phyloP scores from a whole-genome alignment of 257 asterid species.

The Salvia miltiorrhiza region DNA sequence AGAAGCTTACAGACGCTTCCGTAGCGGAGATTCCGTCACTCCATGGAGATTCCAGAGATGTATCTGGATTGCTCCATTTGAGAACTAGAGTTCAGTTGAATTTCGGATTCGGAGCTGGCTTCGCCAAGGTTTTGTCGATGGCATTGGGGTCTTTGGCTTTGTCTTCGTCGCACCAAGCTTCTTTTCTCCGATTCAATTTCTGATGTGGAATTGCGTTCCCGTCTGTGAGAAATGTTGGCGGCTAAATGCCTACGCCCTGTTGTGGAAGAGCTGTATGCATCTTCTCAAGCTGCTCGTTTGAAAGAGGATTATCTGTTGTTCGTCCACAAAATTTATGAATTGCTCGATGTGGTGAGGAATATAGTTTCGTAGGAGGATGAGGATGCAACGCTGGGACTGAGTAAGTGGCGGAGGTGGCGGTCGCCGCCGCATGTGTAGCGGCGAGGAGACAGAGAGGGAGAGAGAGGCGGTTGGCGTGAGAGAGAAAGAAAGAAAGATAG shows the following conservation, averaged over 20 bases:
- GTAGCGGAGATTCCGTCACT: slow-evolving; percentile 58
- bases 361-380: slow-evolving; percentile 78
- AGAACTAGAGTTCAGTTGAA: slow-evolving; percentile 64
- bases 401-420: too few relatives aligned
- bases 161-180: slow-evolving; percentile 43
- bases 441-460: too few relatives aligned
- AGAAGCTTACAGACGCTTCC: slow-evolving; percentile 31
- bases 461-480: too few relatives aligned
- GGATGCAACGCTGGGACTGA: too few relatives aligned
- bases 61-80: slow-evolving; percentile 51
- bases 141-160: too few relatives aligned
- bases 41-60: too few relatives aligned
- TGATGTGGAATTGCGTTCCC: slow-evolving; percentile 28
- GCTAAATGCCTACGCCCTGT: slow-evolving; percentile 26
- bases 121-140: slow-evolving; percentile 40
- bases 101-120: slow-evolving; percentile 56
- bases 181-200: slow-evolving; percentile 34
- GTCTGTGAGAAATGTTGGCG: slow-evolving; percentile 24
- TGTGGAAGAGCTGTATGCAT: slow-evolving; percentile 30
- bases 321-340: slow-evolving; percentile 39
- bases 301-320: slow-evolving; percentile 42
- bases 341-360: slow-evolving; percentile 49
- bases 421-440: too few relatives aligned
- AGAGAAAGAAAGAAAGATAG: too few relatives aligned
- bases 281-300: too few relatives aligned